Evolutionary conservation across 1,139 yeast species (phyloP), one percentile per base, ranked within the genome.

Genomic region (Debaryomycetaceae sp.): DNA sequence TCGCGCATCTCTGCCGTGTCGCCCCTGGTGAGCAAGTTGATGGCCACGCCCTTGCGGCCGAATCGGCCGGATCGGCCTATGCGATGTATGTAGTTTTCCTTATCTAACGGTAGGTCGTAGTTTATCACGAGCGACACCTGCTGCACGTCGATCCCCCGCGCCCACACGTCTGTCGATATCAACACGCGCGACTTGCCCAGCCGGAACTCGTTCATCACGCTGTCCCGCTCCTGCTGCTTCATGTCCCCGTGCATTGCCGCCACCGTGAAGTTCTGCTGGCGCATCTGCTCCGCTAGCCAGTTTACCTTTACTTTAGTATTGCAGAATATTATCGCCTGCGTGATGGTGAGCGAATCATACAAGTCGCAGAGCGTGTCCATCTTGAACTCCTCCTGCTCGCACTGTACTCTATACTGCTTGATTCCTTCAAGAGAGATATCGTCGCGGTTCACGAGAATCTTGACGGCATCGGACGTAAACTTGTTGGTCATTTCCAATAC

Each of bases 111-210:
- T 39, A 90, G 56, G 51, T 87, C 97, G 55, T 85, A 90, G 57
- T 87, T 90, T 31, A 90, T 80, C 16, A 90, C 98, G 33, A 87
- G 61, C 1, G 95, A 83, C n/a, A 87, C 94, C 50, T 87, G 96
- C 56, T 87, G 98, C 16, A 87, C 97, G 53, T 87, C 97, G 32
- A 87, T 87, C 30, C 98, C 98, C 51, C 97, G 68, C 1, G 98
- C 97, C 94, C 95, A 86, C 26, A 90, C 92, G 53, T 90, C 97
- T 4, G 98, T 90, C 15, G 96, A 82, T 26, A 90, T 86, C 35
- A 90, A 59, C 7, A 90, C 95, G 33, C 97, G 66, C 5, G 86
- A 77, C 39, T 71, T 72, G 0, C 90, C 90, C 16, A 77, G 57
- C 40, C 92, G 61, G 52, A 80, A 80, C 47, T 86, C 96, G 44